Evolutionary conservation across 179 eudicot species (phyloP), one percentile per base, ranked within the genome.

Genomic region (Patellifolia procumbens): DNA sequence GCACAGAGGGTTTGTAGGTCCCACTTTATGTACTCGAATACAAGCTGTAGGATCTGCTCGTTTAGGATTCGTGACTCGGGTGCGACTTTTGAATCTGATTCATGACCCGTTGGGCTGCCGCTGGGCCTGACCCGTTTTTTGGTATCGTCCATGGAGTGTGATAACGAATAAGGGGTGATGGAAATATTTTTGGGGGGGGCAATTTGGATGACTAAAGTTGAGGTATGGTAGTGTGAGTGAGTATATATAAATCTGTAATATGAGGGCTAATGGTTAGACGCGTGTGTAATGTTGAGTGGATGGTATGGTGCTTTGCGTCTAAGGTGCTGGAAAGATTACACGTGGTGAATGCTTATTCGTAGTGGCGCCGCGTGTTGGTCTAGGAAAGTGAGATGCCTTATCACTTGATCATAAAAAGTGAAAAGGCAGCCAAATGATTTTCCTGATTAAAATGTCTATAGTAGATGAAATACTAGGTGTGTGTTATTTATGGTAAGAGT

Each of bases 21-120:
- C 97, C 97, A 92, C 17, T 83, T 81, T 73, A 91, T 72, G 1
- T 82, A 77, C 73, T 78, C 79, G 74, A 89, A 89, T 0, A 89
- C 89, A 1, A 89, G 70, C 2, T 85, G n/a, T 0, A 91, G 85
- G 10, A 91, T 56, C 7, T 81, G 83, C 82, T 91, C 90, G 81
- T 85, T 83, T 22, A 86, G 76, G 4, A 86, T 83, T 5, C 80
- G 85, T 20, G 84, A 51, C 24, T 84, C 84, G 0, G 48, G 46
- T 1, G 46, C 67, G 1, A 17, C 26, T 15, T 51, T 67, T 6
- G 81, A 76, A 43, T 78, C 83, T 2, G 76, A 9, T 0, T 45
- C 64, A 3, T 83, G 82, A 10, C 74, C 34, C 4, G 56, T 19
- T 8, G 74, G 24, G 72, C 26, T n/a, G n/a, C n/a, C n/a, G n/a